Conservation (phyloP, 169 alveolate genomes). For the Plasmodium vivax region DNA sequence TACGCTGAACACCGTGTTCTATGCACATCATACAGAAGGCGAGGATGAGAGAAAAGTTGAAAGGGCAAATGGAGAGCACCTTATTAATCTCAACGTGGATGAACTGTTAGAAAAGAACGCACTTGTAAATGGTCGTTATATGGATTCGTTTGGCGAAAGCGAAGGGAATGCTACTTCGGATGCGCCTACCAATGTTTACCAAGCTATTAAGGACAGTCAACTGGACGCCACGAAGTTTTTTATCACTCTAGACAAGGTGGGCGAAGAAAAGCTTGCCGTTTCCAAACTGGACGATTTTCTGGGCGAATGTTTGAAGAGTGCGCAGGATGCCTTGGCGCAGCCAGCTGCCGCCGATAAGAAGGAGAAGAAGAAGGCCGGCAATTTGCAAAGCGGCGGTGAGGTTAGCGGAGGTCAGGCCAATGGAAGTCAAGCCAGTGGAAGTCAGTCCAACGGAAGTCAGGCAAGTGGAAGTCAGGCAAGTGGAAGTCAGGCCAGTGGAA, state of each 20-base stretch:
- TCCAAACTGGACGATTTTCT: constrained; percentile 23
- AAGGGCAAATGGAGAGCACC: background rate
- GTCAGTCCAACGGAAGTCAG: background rate
- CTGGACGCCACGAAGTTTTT: constrained; percentile 13
- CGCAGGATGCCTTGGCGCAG: background rate
- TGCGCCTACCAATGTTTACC: background rate
- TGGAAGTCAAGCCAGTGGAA: background rate
- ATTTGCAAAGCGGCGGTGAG: background rate
- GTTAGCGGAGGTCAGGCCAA: background rate
- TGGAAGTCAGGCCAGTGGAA: background rate
- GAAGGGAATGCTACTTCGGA: background rate
- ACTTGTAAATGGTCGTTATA: background rate
- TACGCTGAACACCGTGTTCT: background rate
- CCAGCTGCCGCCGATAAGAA: background rate
- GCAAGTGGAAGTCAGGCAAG: no score
- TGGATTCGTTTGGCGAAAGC: background rate
- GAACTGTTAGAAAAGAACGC: background rate
- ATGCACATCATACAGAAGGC: background rate
- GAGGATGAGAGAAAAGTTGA: background rate
- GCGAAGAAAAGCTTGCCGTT: background rate
- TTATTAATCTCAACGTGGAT: background rate
- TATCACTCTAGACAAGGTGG: constrained; percentile 10
- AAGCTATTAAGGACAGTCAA: background rate
- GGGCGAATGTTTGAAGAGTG: background rate
- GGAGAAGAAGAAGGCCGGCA: background rate